These are phyloP conservation scores for Tylopilus rubrobrunneus DNA, from an alignment of 768 basidiomycete genomes.

Conservation along the genomic window DNA sequence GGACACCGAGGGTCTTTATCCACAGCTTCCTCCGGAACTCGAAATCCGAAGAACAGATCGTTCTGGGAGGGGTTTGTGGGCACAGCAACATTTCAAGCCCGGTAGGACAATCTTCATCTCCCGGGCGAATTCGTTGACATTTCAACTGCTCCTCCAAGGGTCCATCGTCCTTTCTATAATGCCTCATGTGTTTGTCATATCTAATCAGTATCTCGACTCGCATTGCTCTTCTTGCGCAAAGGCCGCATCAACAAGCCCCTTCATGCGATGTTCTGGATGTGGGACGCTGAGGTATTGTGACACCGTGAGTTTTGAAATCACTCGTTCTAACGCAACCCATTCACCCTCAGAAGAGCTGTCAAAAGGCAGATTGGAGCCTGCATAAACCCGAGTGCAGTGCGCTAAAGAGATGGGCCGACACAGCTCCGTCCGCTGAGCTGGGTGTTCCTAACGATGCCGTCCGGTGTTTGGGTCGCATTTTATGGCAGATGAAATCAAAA, in stretches of 20 bases:
- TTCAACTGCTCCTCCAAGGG: slow-evolving; percentile 39
- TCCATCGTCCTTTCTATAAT: slow-evolving; percentile 50
- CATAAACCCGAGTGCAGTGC: slow-evolving; percentile 82
- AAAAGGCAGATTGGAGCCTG: slow-evolving; percentile 64
- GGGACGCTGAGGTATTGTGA: slow-evolving; percentile 73
- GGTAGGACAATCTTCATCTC: slow-evolving; percentile 29
- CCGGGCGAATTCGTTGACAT: neutral
- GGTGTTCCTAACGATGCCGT: slow-evolving; percentile 73
- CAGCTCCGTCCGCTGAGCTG: slow-evolving; percentile 44
- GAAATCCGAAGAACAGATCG: slow-evolving; percentile 34
- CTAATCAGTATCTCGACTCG: slow-evolving; percentile 52
- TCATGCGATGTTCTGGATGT: slow-evolving; percentile 77
- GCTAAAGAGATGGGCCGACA: slow-evolving; percentile 52
- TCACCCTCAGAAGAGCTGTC: slow-evolving; percentile 49
- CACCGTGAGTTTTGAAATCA: slow-evolving; percentile 40
- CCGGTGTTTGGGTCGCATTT: slow-evolving; percentile 69
- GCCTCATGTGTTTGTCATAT: slow-evolving; percentile 64
- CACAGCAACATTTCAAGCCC: slow-evolving; percentile 31
- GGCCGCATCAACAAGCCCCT: slow-evolving; percentile 30
- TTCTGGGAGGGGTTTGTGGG: slow-evolving; percentile 48
- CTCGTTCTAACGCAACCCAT: neutral
- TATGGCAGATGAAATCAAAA: slow-evolving; percentile 60
- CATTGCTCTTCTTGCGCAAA: slow-evolving; percentile 71
- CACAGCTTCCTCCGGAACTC: slow-evolving; percentile 37
- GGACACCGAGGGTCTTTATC: slow-evolving; percentile 17